Base-by-base conservation (phyloP, 2,329 filamentous ascomycete genomes). In the Neonectria coccinea region DNA sequence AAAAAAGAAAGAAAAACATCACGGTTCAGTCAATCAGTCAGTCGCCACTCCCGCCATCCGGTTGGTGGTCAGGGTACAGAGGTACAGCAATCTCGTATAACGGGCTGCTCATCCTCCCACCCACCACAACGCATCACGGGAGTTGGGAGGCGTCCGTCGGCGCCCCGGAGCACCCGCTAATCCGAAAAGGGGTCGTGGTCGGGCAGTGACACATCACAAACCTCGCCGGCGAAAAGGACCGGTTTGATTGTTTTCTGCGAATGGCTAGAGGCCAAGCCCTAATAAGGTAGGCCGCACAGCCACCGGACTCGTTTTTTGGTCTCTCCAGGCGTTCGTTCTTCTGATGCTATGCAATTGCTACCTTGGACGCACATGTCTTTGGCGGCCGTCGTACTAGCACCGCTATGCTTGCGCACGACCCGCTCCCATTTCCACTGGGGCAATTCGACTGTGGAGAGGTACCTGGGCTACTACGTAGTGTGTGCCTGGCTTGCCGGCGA, bases 141-240 rank as follows among this genome's bases (percentile, higher is more conserved):
- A 48, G 44, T 45, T 50, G 41, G 62, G 44, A 54, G 66, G 62
- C 22, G 25, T 25, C 25, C 48, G n/a, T 56, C 45, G 48, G 66
- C 52, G 57, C 62, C 47, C 56, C 58, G 29, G 52, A 29, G 44
- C 29, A 36, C 10, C 58, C 39, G 45, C 67, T 70, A 70, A 27
- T 36, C 62, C 29, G 10, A 7, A 64, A 52, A 14, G 22, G 18
- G 68, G 25, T 11, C 4, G 18, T 47, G 5, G 16, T 50, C 25
- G 65, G 56, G 52, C 56, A 57, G 59, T 66, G 65, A 67, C 59
- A 66, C 62, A 59, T 59, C 42, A 16, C 39, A 31, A 31, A 48
- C 25, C 20, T 47, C 39, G 39, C 57, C 50, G 54, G 57, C 50
- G 25, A 25, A 50, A 31, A 33, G n/a, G 39, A 10, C 31, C 11